Percentiles rank a stretch among this genome's conserved stretches.
Conservation (phyloP, 768 basidiomycete species). For the Rhodotorula diobovata region DNA sequence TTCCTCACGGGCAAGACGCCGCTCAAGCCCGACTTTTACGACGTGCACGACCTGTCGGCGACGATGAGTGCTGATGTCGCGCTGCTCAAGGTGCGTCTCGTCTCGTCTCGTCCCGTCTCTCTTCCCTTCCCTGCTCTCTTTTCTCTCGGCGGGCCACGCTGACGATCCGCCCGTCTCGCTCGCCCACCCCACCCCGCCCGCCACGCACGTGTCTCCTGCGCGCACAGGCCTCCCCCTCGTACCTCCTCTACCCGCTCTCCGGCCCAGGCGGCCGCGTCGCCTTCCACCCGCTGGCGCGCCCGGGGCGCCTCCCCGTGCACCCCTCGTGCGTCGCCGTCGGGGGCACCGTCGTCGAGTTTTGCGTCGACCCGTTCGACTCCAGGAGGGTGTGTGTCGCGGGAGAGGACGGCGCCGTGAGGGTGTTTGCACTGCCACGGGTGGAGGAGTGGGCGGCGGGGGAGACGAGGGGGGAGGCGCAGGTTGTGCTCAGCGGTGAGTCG, state of each 20-base stretch:
- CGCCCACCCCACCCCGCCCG: too few species aligned
- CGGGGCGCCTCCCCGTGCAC: conserved; percentile 45
- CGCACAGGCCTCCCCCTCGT: conserved; percentile 37
- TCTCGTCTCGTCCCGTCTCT: too few species aligned
- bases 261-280: conserved; percentile 49
- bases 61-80: conserved; percentile 45
- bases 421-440: conserved; percentile 43
- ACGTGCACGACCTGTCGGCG: conserved; percentile 45
- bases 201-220: too few species aligned
- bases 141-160: too few species aligned
- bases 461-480: conserved; percentile 34
- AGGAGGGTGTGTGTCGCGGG: conserved; percentile 44
- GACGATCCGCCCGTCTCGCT: too few species aligned
- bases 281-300: conserved; percentile 45
- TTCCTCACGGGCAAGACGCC: conserved; percentile 49
- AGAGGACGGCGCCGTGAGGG: conserved; percentile 46
- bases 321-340: conserved; percentile 45
- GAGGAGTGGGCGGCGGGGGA: conserved; percentile 28
- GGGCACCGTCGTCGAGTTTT: conserved; percentile 46
- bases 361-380: conserved; percentile 44
- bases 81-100: conserved; percentile 44
- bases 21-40: conserved; percentile 48
- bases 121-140: conserved; percentile 36
- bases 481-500: conserved; percentile 44
- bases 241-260: conserved; percentile 49